Evolutionary conservation across 148 eudicot genomes (phyloP), one percentile per base, ranked within the genome.

Genomic region (Amaranthus cruentus): DNA sequence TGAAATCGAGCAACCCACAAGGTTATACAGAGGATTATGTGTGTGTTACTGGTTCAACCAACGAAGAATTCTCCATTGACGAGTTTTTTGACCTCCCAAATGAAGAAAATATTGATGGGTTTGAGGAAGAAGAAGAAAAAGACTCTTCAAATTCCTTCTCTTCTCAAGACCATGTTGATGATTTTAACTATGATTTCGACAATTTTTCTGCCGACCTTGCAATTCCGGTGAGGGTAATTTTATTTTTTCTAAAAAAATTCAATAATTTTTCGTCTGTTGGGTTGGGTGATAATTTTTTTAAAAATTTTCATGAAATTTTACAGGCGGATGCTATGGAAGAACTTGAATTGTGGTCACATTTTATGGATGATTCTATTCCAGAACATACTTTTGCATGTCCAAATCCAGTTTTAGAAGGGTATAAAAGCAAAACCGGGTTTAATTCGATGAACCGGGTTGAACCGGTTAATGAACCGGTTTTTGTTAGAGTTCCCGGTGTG

Each of bases 261-360:
- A 28, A 28, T 28, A 28, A 38, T 65, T 44, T 47, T 54, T 53
- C 4, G 12, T 6, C 11, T 7, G 47, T 59, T 51, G 42, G 52
- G 9, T 7, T 4, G 47, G 6, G 10, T 3, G 49, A 28, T 2
- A 3, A 11, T 6, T 50, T 50, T 51, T 18, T 43, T 10, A 15
- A 5, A 2, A 4, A 4, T 51, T 73, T 46, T 62, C 8, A 62
- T 56, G 4, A 58, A 15, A 12, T 49, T 64, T 12, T 5, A 8
- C 83, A 92, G 98, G 87, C 73, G 7, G 94, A 89, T 77, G 97
- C 88, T 77, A 56, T 89, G 81, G 87, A 89, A 87, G 83, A 85
- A 70, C 84, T 93, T 10, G 98, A 93, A 73, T 89, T 94, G 86
- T 85, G 93, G 79, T 91, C 98, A 3, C 85, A 88, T 82, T 85